Evolutionary conservation across 352 stramenopile species (phyloP).

Genomic region (Blastocystis sp.): DNA sequence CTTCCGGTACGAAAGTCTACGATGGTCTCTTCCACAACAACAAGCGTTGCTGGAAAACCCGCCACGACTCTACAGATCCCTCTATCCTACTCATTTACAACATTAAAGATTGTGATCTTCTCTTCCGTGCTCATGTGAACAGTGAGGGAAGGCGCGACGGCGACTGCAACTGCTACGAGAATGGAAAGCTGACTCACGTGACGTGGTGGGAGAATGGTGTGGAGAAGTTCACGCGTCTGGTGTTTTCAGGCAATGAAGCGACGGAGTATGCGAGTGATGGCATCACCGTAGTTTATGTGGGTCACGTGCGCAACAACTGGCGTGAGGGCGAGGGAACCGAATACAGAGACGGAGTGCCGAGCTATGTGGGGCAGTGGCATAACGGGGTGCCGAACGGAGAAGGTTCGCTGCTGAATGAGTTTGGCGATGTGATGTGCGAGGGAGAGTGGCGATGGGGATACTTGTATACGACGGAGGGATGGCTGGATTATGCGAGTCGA

Average conservation of each 20-base stretch:
- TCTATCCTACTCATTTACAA: too few species aligned
- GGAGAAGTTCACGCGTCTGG: neutral
- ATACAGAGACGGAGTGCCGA: neutral
- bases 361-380: neutral
- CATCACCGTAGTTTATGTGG: neutral
- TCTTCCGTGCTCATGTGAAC: too few species aligned
- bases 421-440: neutral
- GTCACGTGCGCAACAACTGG: neutral
- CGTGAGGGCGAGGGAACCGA: neutral
- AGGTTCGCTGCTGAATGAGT: neutral
- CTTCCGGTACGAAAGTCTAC: neutral
- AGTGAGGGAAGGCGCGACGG: neutral
- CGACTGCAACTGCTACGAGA: neutral
- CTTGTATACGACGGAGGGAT: neutral
- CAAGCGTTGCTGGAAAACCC: neutral
- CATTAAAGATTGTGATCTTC: too few species aligned
- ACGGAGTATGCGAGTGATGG: neutral
- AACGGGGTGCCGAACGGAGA: neutral
- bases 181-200: neutral
- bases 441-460: neutral
- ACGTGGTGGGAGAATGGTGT: neutral
- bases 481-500: neutral
- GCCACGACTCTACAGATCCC: too few species aligned
- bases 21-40: neutral
- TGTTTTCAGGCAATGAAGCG: neutral